Percentiles rank a stretch among this genome's conserved stretches.
phyloP scores from a whole-genome alignment of 345 rosid genomes.

The Brassica cretica region DNA sequence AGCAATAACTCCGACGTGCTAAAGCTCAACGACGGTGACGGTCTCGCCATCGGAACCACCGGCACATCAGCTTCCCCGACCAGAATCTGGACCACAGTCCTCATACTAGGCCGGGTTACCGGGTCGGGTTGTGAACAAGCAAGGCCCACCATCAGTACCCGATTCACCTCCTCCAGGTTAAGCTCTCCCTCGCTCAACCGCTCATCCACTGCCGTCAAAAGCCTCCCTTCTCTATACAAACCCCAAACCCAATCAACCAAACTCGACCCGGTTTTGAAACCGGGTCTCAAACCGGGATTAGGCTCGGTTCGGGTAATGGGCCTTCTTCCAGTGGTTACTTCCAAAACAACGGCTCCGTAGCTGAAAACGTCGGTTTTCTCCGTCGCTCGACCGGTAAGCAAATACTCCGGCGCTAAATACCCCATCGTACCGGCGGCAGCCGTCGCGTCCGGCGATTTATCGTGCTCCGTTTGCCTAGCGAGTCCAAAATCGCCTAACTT shows the following conservation, averaged over 20 bases:
- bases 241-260: conserved; percentile 99
- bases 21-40: conserved; percentile 74
- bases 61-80: conserved; percentile 88
- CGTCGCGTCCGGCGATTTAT: conserved; percentile 90
- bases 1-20: conserved; percentile 78
- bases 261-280: conserved; percentile 51
- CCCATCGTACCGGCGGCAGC: conserved; percentile 99
- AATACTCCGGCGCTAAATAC: conserved; percentile 92
- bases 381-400: conserved; percentile 81
- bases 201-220: conserved; percentile 66
- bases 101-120: conserved; percentile 72
- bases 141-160: conserved; percentile 74
- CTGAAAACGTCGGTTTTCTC: conserved; percentile 94
- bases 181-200: conserved; percentile 59
- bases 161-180: conserved; percentile 60
- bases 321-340: conserved; percentile 80
- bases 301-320: conserved; percentile 62
- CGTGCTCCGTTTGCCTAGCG: conserved; percentile 84
- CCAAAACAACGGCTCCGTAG: conserved; percentile 88
- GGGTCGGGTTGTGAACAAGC: conserved; percentile 98
- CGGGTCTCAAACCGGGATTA: conserved; percentile 37
- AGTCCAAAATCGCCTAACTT: conserved; percentile 90
- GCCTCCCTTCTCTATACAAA: conserved; percentile 73
- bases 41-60: conserved; percentile 75
- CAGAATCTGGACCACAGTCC: conserved; percentile 84